phyloP scores from a whole-genome alignment of 345 rosid species.

The Murraya koenigii region DNA sequence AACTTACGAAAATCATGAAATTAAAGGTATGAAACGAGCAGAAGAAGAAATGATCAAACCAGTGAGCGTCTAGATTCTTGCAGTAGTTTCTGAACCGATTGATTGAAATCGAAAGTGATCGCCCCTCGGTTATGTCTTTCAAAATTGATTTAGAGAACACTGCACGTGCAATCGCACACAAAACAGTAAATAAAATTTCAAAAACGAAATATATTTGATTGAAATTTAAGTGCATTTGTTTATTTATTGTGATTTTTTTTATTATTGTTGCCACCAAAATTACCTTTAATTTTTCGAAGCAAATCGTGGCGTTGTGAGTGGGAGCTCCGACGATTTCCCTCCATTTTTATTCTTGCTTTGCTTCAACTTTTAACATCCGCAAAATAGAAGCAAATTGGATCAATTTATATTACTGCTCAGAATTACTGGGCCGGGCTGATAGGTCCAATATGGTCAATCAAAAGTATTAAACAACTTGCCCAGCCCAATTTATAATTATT shows the following conservation, averaged over 20 bases:
- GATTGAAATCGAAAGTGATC: conserved; percentile 47
- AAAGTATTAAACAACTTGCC: background rate
- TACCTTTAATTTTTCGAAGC: conserved; percentile 64
- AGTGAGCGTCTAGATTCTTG: conserved; percentile 37
- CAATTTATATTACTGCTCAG: background rate
- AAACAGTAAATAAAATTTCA: background rate
- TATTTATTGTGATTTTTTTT: no score
- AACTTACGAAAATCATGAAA: background rate
- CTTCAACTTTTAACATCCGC: background rate
- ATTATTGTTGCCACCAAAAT: background rate
- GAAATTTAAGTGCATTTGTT: no score
- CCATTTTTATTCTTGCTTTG: conserved; percentile 34
- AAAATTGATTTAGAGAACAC: conserved; percentile 58
- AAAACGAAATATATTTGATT: background rate
- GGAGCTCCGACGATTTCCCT: conserved; percentile 44
- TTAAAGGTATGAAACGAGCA: background rate
- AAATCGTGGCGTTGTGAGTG: conserved; percentile 19
- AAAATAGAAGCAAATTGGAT: background rate
- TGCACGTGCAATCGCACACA: conserved; percentile 21
- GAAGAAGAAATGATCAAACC: conserved; percentile 33
- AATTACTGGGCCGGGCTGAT: background rate
- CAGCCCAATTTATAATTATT: background rate
- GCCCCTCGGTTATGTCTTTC: conserved; percentile 44
- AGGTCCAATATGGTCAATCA: background rate
- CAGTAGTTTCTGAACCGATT: conserved; percentile 68